phyloP scores from a whole-genome alignment of 768 basidiomycete genomes.

The Pisolithus tinctorius region DNA sequence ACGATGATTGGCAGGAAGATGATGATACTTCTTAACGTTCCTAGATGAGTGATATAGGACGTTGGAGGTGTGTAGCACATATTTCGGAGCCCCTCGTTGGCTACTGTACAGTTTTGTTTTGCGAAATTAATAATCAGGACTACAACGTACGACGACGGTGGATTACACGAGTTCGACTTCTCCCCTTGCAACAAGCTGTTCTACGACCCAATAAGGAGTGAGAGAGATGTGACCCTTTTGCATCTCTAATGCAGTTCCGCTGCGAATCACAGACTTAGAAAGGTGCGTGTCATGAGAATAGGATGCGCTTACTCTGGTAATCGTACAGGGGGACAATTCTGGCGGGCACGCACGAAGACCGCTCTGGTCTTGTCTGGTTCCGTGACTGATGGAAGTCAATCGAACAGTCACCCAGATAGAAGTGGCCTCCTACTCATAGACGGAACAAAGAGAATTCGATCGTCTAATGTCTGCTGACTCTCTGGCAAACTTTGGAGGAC shows the following conservation, averaged over 20 bases:
- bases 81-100: background rate
- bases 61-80: background rate
- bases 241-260: constrained; percentile 70
- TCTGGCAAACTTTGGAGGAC: constrained; percentile 81
- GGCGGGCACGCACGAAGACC: constrained; percentile 76
- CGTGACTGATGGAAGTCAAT: constrained; percentile 46
- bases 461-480: constrained; percentile 70
- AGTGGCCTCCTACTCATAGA: constrained; percentile 55
- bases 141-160: constrained; percentile 13
- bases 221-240: constrained; percentile 77
- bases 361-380: constrained; percentile 70
- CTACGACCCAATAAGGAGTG: constrained; percentile 68
- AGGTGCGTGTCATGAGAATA: background rate
- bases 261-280: constrained; percentile 17
- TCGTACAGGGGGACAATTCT: constrained; percentile 57
- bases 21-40: constrained; percentile 39
- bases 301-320: constrained; percentile 56
- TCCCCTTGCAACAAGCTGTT: constrained; percentile 64
- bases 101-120: constrained; percentile 9
- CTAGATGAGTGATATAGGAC: constrained; percentile 18
- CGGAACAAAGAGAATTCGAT: constrained; percentile 61
- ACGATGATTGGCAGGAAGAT: constrained; percentile 35
- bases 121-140: constrained; percentile 1
- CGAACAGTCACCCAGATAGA: background rate
- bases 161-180: constrained; percentile 70